Evolutionary conservation across 1,139 yeast species (phyloP).

Genomic region (Pichia cactophila): DNA sequence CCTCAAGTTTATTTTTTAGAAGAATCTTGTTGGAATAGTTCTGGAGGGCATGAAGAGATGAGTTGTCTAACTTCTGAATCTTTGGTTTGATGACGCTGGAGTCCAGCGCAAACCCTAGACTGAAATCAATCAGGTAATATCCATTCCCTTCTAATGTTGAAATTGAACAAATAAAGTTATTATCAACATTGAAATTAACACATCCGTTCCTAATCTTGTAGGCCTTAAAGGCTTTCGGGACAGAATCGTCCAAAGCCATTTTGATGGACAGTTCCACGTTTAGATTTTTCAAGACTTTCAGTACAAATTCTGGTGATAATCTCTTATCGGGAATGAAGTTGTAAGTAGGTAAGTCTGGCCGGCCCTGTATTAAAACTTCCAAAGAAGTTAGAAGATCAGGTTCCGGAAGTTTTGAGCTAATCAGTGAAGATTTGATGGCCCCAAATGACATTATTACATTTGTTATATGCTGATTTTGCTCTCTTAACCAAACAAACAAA

Average conservation of each 20-base stretch:
- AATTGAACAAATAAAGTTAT: conserved; percentile 63
- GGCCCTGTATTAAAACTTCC: conserved; percentile 71
- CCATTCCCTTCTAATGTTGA: conserved; percentile 66
- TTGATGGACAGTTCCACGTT: conserved; percentile 70
- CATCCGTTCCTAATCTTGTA: conserved; percentile 71
- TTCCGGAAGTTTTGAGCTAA: conserved; percentile 82
- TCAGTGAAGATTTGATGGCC: conserved; percentile 50
- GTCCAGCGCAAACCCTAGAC: conserved; percentile 47
- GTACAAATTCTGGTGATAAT: conserved; percentile 49
- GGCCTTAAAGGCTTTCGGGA: conserved; percentile 58
- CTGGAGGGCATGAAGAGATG: conserved; percentile 40
- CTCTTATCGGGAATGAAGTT: conserved; percentile 45
- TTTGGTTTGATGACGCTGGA: conserved; percentile 26
- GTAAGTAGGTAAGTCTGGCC: conserved; percentile 69
- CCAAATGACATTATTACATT: conserved; percentile 54
- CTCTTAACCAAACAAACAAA: conserved; percentile 78
- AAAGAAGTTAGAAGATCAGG: conserved; percentile 83
- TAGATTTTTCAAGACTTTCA: conserved; percentile 59
- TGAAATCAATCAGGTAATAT: conserved; percentile 70
- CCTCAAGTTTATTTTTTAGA: conserved; percentile 42
- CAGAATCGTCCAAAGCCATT: conserved; percentile 56
- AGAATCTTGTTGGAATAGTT: conserved; percentile 52
- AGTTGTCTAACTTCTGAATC: conserved; percentile 26
- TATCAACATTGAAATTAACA: conserved; percentile 54
- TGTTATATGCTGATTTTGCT: conserved; percentile 61